Conservation (phyloP, 345 rosid species). For the Camelina sativa region DNA sequence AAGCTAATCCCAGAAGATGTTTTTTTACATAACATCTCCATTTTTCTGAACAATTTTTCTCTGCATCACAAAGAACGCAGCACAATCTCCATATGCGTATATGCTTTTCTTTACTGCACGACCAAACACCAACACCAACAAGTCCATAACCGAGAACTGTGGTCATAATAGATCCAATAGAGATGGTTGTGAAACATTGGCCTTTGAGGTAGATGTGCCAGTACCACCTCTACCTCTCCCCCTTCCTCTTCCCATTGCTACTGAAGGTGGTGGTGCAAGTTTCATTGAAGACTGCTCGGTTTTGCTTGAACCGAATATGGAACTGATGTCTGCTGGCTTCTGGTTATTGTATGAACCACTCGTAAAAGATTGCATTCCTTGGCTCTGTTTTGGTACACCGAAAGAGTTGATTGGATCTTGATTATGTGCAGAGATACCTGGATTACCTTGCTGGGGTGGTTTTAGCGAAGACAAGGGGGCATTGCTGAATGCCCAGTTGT, state of each 20-base stretch:
- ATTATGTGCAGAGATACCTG: constrained; percentile 45
- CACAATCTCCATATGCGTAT: constrained; percentile 9
- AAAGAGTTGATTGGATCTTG: constrained; percentile 52
- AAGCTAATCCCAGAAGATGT: constrained; percentile 27
- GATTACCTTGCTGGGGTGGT: constrained; percentile 49
- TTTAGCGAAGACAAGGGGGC: constrained; percentile 49
- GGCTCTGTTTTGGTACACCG: constrained; percentile 64
- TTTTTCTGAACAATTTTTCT: not conserved
- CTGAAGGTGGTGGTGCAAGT: constrained; percentile 90
- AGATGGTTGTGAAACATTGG: constrained; percentile 61
- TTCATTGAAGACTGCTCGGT: constrained; percentile 62
- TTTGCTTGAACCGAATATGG: constrained; percentile 71
- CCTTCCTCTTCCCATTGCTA: constrained; percentile 80
- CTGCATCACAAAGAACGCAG: not conserved
- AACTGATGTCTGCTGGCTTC: constrained; percentile 66
- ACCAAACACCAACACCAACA: constrained; percentile 1
- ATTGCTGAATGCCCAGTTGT: constrained; percentile 61
- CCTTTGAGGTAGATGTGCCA: constrained; percentile 46
- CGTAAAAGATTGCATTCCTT: constrained; percentile 46
- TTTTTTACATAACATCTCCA: constrained; percentile 31
- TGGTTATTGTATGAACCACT: constrained; percentile 49
- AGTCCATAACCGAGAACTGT: not conserved
- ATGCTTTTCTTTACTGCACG: constrained; percentile 17
- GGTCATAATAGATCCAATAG: constrained; percentile 73
- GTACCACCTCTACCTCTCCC: constrained; percentile 59